These are phyloP conservation scores for Lentinula raphanica DNA, from an alignment of 768 basidiomycete species.

Conservation along the genomic window DNA sequence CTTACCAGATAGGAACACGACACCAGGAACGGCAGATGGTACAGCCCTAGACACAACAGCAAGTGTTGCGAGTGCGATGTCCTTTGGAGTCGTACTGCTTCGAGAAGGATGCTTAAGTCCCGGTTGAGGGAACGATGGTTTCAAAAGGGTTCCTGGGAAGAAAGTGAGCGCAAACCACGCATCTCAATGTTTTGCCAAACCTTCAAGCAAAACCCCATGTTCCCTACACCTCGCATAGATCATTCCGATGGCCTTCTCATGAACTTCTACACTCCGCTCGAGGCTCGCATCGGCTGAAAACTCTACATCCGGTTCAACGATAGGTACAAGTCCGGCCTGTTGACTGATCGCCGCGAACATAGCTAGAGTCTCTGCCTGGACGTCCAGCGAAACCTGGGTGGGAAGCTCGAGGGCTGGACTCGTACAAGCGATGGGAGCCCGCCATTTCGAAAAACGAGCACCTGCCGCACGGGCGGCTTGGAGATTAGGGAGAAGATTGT, in stretches of 20 bases:
- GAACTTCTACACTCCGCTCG: conserved; percentile 39
- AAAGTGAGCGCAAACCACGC: background rate
- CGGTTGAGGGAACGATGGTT: conserved; percentile 48
- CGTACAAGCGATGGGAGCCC: conserved; percentile 43
- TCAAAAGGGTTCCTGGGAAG: conserved; percentile 39
- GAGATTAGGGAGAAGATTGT: conserved; percentile 36
- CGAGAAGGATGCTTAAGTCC: conserved; percentile 38
- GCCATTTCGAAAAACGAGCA: conserved; percentile 48
- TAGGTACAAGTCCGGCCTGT: conserved; percentile 46
- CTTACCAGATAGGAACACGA: conserved; percentile 46
- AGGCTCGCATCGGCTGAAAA: conserved; percentile 44
- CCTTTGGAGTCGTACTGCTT: conserved; percentile 27
- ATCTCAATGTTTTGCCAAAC: conserved; percentile 17
- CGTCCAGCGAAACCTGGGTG: conserved; percentile 35
- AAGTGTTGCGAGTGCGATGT: conserved; percentile 41
- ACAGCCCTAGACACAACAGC: conserved; percentile 41
- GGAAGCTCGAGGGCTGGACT: conserved; percentile 30
- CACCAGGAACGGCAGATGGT: conserved; percentile 41
- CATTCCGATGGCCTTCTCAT: conserved; percentile 38
- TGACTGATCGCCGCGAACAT: conserved; percentile 47
- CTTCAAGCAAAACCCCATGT: conserved; percentile 46
- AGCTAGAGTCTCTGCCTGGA: conserved; percentile 42
- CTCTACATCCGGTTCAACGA: conserved; percentile 50
- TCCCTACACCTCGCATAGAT: conserved; percentile 40
- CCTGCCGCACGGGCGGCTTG: conserved; percentile 39